Conservation (phyloP, 352 stramenopile genomes). For the Saprolegnia diclina region DNA sequence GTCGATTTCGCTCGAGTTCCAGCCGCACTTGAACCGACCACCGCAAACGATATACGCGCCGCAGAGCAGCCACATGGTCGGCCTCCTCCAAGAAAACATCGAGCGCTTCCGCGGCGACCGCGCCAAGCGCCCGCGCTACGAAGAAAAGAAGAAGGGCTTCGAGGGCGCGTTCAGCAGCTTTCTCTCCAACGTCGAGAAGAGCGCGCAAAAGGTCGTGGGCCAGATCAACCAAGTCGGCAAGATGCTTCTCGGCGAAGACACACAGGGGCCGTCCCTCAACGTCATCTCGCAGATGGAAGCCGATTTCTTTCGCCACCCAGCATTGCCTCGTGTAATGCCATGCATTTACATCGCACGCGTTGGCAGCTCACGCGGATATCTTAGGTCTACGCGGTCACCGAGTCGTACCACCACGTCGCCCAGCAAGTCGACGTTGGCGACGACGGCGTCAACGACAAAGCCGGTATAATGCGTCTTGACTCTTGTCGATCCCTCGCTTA, state of each 20-base stretch:
- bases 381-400: slow-evolving; percentile 18
- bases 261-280: not conserved
- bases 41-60: slow-evolving; percentile 13
- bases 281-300: slow-evolving; percentile 23
- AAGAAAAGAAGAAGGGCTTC: slow-evolving; percentile 6
- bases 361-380: not conserved
- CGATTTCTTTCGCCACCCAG: slow-evolving; percentile 16
- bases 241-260: slow-evolving; percentile 11
- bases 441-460: slow-evolving; percentile 4
- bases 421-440: not conserved
- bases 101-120: not conserved
- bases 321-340: not conserved
- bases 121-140: not conserved
- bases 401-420: slow-evolving; percentile 5
- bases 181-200: slow-evolving; percentile 20
- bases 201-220: slow-evolving; percentile 11
- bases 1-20: slow-evolving; percentile 16
- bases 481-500: not conserved
- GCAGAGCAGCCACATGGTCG: slow-evolving; percentile 11
- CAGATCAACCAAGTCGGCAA: slow-evolving; percentile 16
- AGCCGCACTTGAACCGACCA: not conserved
- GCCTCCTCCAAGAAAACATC: slow-evolving; percentile 5
- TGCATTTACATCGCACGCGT: not conserved
- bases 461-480: not conserved
- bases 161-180: slow-evolving; percentile 12